Evolutionary conservation across 1,284 basidiomycete genomes (phyloP).

Genomic region (Earliella scabrosa): DNA sequence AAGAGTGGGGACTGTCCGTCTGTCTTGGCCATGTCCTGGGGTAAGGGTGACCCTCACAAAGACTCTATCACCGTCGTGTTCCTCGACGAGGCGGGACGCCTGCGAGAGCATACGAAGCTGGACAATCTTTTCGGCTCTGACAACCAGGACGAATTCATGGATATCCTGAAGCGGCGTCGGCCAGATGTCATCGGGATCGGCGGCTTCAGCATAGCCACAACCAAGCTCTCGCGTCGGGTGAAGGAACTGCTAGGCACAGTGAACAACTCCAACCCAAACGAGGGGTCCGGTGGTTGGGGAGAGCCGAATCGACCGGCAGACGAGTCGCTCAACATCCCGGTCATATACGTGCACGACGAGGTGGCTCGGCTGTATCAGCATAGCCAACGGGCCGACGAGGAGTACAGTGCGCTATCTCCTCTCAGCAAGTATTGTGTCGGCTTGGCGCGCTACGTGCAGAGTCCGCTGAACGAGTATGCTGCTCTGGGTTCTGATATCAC

Average conservation of each 20-base stretch:
- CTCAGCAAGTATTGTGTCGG: conserved; percentile 96
- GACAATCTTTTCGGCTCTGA: conserved; percentile 84
- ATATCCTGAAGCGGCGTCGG: conserved; percentile 79
- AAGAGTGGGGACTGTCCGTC: conserved; percentile 77
- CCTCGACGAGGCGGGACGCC: conserved; percentile 86
- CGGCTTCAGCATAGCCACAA: conserved; percentile 85
- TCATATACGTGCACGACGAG: conserved; percentile 90
- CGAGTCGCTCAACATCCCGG: conserved; percentile 62
- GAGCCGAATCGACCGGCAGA: conserved; percentile 36
- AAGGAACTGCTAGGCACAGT: conserved; percentile 47
- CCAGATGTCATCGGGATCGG: conserved; percentile 92
- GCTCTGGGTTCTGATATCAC: conserved; percentile 84
- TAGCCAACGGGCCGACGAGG: conserved; percentile 83
- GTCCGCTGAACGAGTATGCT: conserved; percentile 92
- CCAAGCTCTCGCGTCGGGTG: conserved; percentile 69
- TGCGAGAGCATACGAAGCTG: conserved; percentile 87
- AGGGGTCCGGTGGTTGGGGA: background rate
- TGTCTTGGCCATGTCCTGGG: conserved; percentile 94
- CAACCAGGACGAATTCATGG: conserved; percentile 74
- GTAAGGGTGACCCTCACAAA: conserved; percentile 90
- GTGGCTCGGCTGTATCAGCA: conserved; percentile 95
- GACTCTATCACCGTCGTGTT: conserved; percentile 89
- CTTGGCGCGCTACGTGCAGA: conserved; percentile 92
- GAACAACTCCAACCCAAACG: conserved; percentile 28
- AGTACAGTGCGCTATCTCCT: conserved; percentile 82